Conservation (phyloP, 2,329 filamentous ascomycete species). For the Apiospora kogelbergensis region DNA sequence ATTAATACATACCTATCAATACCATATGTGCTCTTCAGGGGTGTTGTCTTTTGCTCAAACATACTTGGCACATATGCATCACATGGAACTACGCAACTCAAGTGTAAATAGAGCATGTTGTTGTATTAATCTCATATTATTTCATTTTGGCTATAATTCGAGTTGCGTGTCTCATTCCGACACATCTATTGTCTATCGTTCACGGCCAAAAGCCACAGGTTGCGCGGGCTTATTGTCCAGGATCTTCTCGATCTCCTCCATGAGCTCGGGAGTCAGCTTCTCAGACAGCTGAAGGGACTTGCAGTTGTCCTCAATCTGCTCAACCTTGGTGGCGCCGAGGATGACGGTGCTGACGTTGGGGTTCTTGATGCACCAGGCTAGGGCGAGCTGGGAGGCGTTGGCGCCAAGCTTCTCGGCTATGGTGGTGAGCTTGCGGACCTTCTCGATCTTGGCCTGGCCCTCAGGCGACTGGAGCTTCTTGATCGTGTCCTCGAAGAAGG, state of each 20-base stretch:
- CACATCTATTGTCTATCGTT: not conserved
- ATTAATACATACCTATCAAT: not conserved
- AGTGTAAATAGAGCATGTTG: not conserved
- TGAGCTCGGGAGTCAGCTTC: conserved; percentile 49
- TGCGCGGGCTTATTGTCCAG: conserved; percentile 31
- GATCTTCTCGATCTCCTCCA: conserved; percentile 51
- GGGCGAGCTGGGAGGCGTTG: conserved; percentile 48
- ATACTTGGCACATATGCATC: not conserved
- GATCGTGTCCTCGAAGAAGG: conserved; percentile 61
- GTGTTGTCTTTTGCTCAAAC: not conserved
- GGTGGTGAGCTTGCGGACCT: conserved; percentile 42
- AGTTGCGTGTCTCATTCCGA: not conserved
- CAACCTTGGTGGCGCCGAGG: conserved; percentile 49
- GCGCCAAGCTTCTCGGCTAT: conserved; percentile 60
- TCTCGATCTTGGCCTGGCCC: conserved; percentile 50
- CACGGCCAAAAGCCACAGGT: conserved; percentile 11
- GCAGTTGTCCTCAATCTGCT: conserved; percentile 53
- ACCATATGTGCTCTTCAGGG: not conserved
- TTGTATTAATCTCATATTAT: not conserved
- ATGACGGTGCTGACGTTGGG: conserved; percentile 53
- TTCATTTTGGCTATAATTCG: not conserved
- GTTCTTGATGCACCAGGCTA: conserved; percentile 56
- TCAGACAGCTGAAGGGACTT: conserved; percentile 45
- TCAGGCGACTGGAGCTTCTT: conserved; percentile 60
- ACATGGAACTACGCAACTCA: not conserved